phyloP scores from a whole-genome alignment of 371 early-diverging fungal species.

The Catenaria anguillulae region DNA sequence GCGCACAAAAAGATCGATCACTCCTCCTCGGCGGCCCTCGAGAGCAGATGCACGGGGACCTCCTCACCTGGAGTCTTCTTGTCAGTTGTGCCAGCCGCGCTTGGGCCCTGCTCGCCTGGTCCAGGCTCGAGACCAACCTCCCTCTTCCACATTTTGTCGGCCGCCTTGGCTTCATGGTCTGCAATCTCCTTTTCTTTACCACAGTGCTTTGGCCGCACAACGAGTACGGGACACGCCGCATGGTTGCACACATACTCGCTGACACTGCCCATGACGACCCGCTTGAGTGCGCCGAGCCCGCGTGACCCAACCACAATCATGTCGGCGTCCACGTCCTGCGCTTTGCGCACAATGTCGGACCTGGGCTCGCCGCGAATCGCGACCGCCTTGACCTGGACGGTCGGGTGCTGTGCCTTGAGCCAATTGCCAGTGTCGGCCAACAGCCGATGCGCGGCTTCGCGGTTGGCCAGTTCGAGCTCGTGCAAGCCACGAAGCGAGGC shows the following conservation, averaged over 20 bases:
- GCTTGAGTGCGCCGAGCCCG: conserved; percentile 12
- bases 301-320: conserved; percentile 7
- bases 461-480: neutral
- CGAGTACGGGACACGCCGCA: conserved; percentile 8
- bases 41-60: no score
- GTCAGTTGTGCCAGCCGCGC: no score
- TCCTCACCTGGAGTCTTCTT: no score
- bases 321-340: conserved; percentile 8
- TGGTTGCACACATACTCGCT: conserved; percentile 10
- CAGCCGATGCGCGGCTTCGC: neutral
- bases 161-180: no score
- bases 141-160: no score
- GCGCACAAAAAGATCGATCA: no score
- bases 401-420: no score
- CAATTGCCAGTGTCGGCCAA: neutral
- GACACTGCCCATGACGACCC: conserved; percentile 9
- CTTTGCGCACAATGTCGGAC: conserved; percentile 9
- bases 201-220: no score
- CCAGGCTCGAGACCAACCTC: no score
- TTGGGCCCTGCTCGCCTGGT: no score
- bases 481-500: neutral
- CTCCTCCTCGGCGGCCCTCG: no score
- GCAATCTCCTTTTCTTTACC: no score
- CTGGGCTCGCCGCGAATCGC: conserved; percentile 8
- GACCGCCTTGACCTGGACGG: neutral